Percentiles rank a stretch among this genome's conserved stretches.
Evolutionary conservation across 2,329 filamentous ascomycete genomes (phyloP).

Genomic region (Ceratocystis colombiana): DNA sequence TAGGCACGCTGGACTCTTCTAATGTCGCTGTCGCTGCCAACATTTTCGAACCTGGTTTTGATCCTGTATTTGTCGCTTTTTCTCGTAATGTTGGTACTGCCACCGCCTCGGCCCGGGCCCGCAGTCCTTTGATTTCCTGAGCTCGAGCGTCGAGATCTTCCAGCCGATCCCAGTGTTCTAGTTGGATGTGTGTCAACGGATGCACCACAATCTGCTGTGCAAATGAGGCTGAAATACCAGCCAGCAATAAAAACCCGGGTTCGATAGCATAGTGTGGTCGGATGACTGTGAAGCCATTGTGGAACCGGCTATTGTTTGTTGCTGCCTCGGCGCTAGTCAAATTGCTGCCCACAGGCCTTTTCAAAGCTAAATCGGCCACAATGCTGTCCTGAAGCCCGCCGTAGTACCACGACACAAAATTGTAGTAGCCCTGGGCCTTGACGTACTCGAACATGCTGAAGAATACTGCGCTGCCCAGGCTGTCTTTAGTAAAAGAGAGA

Average conservation of each 20-base stretch:
- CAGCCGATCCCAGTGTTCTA: conserved; percentile 61
- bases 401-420: conserved; percentile 61
- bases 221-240: conserved; percentile 58
- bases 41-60: too few species aligned
- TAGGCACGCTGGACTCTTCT: not conserved
- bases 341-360: conserved; percentile 26
- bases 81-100: conserved; percentile 28
- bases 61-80: conserved; percentile 28
- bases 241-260: conserved; percentile 58
- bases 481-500: conserved; percentile 58
- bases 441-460: conserved; percentile 67
- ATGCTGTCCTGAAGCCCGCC: conserved; percentile 46
- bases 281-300: conserved; percentile 41
- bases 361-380: conserved; percentile 33
- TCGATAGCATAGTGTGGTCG: conserved; percentile 66
- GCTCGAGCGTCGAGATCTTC: conserved; percentile 59
- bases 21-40: conserved; percentile 27
- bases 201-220: conserved; percentile 60
- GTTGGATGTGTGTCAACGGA: conserved; percentile 59
- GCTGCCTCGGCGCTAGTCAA: conserved; percentile 34
- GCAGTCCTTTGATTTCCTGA: conserved; percentile 26
- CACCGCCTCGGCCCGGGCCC: conserved; percentile 29
- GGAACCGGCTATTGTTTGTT: not conserved
- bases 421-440: conserved; percentile 62
- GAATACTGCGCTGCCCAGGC: conserved; percentile 58